Base-by-base conservation (phyloP, 2,329 filamentous ascomycete genomes). In the Aspergillus thermomutatus region DNA sequence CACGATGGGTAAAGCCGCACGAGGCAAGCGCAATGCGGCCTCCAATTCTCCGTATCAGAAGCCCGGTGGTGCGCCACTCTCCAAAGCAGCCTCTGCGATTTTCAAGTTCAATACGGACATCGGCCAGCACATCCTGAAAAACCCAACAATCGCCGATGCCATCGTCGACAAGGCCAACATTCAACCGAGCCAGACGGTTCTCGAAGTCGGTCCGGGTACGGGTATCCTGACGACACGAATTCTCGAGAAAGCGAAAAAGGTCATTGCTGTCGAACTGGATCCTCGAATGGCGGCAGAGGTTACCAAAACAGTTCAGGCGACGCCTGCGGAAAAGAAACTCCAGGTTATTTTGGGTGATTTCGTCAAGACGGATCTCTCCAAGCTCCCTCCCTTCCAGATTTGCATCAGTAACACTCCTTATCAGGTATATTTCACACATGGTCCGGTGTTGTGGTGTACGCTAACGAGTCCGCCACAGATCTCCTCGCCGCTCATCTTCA, bases 281-380 rank as follows among this genome's bases (percentile, higher is more conserved):
- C 92, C 94, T 21, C 84, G 94, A 69, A 97, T 97, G 94, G 92
- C 91, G 11, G 93, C 93, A 57, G 94, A 97, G 77, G 84, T 97
- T 61, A 94, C 91, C 48, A 92, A 95, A 77, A 89, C 93, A 68
- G 92, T 97, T 8, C 92, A 97, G 75, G 92, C 91, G 21, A 95
- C 88, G 46, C 91, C 92, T 0, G 83, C 88, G 64, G 88, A 90
- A 71, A 92, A 91, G 72, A 87, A 91, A 63, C 79, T 99, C 40
- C 92, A 97, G 66, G 87, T 97, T 40, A 79, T 97, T 51, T 80
- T 99, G 7, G 94, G 94, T 45, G 94, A 97, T 75, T 91, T 93
- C 49, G 95, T 97, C 75, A 97, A 97, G 79, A 89, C 90, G 9
- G 86, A 90, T 58, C 21, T 46, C 5, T 46, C 43, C 43, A 46